phyloP scores from a whole-genome alignment of 257 asterid species.

The Fraxinus anomala region DNA sequence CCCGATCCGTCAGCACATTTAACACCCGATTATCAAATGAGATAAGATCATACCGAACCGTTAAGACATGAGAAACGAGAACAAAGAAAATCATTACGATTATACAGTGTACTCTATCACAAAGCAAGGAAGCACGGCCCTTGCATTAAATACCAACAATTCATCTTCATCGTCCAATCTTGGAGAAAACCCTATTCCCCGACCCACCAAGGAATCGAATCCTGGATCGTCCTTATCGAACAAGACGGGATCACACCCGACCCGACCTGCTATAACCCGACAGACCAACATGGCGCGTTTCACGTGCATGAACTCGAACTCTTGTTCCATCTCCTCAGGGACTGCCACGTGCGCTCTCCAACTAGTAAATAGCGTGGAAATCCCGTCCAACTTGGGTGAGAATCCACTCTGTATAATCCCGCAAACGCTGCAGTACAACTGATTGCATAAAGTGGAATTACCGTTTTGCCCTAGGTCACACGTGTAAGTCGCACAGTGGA shows the following conservation, averaged over 20 bases:
- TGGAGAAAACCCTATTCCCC: constrained; percentile 31
- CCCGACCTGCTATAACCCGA: constrained; percentile 86
- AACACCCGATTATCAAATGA: background rate
- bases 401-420: constrained; percentile 71
- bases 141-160: constrained; percentile 69
- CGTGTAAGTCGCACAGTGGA: constrained; percentile 70
- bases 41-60: background rate
- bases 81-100: background rate
- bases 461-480: constrained; percentile 58
- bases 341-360: constrained; percentile 79
- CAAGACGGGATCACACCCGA: constrained; percentile 52
- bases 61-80: too few species aligned
- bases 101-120: constrained; percentile 69
- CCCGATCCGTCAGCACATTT: background rate
- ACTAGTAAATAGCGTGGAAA: constrained; percentile 62
- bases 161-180: constrained; percentile 65
- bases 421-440: constrained; percentile 72
- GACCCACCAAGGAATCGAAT: constrained; percentile 69
- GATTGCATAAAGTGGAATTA: constrained; percentile 47
- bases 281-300: constrained; percentile 75
- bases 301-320: constrained; percentile 78
- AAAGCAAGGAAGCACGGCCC: constrained; percentile 95
- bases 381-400: constrained; percentile 81
- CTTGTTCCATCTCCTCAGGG: constrained; percentile 80
- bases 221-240: constrained; percentile 52